phyloP scores from a whole-genome alignment of 129 eudicot genomes.

The Sambucus nigra region DNA sequence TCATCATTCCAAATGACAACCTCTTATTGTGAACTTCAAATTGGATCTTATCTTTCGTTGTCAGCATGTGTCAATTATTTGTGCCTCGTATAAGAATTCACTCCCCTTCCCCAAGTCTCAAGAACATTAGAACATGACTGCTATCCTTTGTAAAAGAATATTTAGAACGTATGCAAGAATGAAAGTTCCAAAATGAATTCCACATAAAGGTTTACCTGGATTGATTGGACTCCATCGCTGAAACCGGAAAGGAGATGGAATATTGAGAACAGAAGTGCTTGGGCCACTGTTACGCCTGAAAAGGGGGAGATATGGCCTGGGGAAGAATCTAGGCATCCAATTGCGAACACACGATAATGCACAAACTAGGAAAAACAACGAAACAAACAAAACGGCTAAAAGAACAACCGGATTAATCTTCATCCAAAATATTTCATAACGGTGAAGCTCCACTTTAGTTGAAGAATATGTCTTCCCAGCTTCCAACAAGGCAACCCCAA shows the following conservation, averaged over 20 bases:
- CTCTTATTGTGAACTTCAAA: no score
- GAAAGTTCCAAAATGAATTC: no score
- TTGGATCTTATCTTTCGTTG: no score
- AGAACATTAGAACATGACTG: no score
- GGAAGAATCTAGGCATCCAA: conserved; percentile 20
- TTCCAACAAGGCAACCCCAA: conserved; percentile 91
- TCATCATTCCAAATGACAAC: no score
- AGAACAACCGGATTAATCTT: conserved; percentile 54
- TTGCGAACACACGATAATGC: conserved; percentile 24
- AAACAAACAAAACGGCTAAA: conserved; percentile 46
- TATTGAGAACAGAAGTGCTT: conserved; percentile 54
- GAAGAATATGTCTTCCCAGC: conserved; percentile 68
- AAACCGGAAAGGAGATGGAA: conserved; percentile 67
- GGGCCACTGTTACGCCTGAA: conserved; percentile 53
- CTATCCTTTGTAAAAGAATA: no score
- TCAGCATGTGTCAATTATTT: no score
- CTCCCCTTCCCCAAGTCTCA: no score
- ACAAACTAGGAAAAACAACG: conserved; percentile 23
- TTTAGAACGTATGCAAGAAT: no score
- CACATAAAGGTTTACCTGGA: neutral
- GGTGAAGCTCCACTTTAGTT: conserved; percentile 23
- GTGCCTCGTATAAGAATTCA: no score
- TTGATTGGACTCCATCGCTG: conserved; percentile 76
- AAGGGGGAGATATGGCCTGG: conserved; percentile 52
- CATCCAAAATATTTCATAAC: conserved; percentile 40